phyloP scores from a whole-genome alignment of 176 grass and related monocot genomes.

The Avena sativa region DNA sequence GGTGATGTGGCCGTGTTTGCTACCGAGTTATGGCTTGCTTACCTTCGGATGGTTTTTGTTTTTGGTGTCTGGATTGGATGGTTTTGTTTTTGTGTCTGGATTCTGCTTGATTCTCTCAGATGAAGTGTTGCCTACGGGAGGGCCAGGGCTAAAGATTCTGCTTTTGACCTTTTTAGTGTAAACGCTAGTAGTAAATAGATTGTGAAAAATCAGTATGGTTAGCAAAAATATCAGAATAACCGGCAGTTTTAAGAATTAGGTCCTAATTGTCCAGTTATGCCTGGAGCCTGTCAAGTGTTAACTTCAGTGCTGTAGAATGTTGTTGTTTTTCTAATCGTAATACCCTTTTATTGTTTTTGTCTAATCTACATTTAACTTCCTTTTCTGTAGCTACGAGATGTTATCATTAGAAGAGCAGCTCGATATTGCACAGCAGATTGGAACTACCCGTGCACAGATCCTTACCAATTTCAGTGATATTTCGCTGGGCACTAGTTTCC shows the following conservation, averaged over 20 bases:
- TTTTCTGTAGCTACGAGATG: conserved; percentile 90
- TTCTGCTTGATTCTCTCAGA: background rate
- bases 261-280: background rate
- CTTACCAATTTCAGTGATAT: conserved; percentile 86
- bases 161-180: background rate
- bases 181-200: background rate
- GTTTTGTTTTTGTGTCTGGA: background rate
- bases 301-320: background rate
- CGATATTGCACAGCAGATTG: conserved; percentile 88
- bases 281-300: background rate
- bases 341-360: background rate
- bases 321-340: background rate
- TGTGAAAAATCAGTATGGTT: background rate
- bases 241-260: background rate
- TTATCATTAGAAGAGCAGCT: conserved; percentile 79
- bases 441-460: conserved; percentile 80
- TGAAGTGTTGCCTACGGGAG: background rate
- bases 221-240: background rate
- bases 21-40: background rate
- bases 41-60: background rate
- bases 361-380: background rate
- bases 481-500: conserved; percentile 81
- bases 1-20: background rate
- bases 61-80: background rate
- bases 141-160: background rate